Evolutionary conservation across 257 asterid species (phyloP), one percentile per base, ranked within the genome.

Genomic region (Prunella vulgaris): DNA sequence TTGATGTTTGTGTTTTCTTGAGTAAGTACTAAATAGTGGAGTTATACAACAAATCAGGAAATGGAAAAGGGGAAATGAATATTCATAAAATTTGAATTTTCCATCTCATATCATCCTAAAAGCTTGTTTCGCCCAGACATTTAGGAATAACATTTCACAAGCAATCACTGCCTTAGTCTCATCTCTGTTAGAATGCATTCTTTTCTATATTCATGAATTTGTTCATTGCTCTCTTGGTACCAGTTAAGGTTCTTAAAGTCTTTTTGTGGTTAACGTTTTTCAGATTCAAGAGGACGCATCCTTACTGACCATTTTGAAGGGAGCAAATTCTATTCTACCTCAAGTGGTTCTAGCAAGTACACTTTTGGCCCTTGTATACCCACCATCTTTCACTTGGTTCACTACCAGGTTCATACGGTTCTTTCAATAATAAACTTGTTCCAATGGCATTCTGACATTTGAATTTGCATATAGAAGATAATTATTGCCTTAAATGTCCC

Each of bases 351-450:
- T 93, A 54, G 96, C 90, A 59, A 93, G 97, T 77, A 89, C 96
- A 49, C 64, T 84, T 69, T 85, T 93, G 88, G 99, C 97, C 73
- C 95, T 93, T 48, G 59, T 93, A 54, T 87, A 88, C 81, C 99
- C 97, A 14, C 96, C 99, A 68, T 93, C 97, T 57, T 93, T 93
- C 79, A 79, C 89, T 66, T 93, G 99, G 99, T 93, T 93, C 77
- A 90, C 99, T 1, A 89, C 70, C 90, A 93, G 95, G 99, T 93
- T 74, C n/a, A 57, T 62, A 49, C 42, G 53, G 49, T 69, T 22
- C 69, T 37, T 42, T 21, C 35, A 44, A 24, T 18, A 32, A 65
- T 64, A 38, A 15, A 33, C 35, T n/a, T 14, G 13, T 17, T 38
- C 48, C 20, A 13, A 42, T 53, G 38, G 42, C 22, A 30, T 62